Percentiles rank a stretch among this genome's conserved stretches.
phyloP scores from a whole-genome alignment of 805 yeast species.

The Metschnikowia arizonensis region DNA sequence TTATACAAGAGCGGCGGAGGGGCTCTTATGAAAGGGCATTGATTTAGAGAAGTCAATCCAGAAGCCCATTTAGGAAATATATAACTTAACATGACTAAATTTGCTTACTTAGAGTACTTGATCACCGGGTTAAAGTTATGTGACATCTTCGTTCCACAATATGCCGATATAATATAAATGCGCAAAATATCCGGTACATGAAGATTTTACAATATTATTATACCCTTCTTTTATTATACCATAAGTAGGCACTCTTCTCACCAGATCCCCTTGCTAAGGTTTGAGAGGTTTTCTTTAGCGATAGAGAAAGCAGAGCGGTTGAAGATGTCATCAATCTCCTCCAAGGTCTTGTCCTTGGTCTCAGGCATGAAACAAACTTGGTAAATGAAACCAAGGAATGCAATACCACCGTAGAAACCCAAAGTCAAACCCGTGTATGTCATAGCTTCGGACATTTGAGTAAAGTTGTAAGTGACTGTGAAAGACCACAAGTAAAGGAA shows the following conservation, averaged over 20 bases:
- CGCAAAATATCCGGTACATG: too few relatives aligned
- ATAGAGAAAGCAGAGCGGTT: slow-evolving; percentile 41
- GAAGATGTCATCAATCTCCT: slow-evolving; percentile 66
- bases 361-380: slow-evolving; percentile 62
- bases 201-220: background rate
- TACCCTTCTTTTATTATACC: background rate
- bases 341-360: slow-evolving; percentile 67
- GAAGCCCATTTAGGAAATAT: too few relatives aligned
- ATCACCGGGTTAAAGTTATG: too few relatives aligned
- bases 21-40: too few relatives aligned
- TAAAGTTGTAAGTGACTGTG: slow-evolving; percentile 61
- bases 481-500: slow-evolving; percentile 58
- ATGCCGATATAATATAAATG: too few relatives aligned
- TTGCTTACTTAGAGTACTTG: too few relatives aligned
- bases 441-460: slow-evolving; percentile 51
- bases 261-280: slow-evolving; percentile 23
- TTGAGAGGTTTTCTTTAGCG: slow-evolving; percentile 32
- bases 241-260: slow-evolving; percentile 1
- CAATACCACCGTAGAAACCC: slow-evolving; percentile 68
- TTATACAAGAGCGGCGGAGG: too few relatives aligned
- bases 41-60: too few relatives aligned
- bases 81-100: too few relatives aligned
- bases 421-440: slow-evolving; percentile 59
- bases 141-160: too few relatives aligned
- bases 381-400: slow-evolving; percentile 52